A percentile compares a stretch with the other conserved stretches of the same genome.
phyloP scores from a whole-genome alignment of 73 alveolate genomes.

The Stentor coeruleus region DNA sequence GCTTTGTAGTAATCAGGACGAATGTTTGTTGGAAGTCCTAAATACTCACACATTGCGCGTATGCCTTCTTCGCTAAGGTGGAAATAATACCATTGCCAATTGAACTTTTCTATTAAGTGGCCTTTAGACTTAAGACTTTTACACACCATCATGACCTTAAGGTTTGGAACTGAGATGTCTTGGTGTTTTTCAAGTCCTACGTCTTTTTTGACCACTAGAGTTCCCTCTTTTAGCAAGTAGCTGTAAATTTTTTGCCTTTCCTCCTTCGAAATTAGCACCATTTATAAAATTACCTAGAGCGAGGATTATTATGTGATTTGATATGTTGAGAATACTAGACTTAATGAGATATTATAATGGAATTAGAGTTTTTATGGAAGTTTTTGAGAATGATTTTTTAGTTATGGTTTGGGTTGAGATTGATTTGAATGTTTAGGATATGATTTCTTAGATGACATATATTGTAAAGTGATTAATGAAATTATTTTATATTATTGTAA shows the following conservation, averaged over 20 bases:
- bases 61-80: conserved; percentile 77
- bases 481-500: too few relatives aligned
- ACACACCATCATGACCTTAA: conserved; percentile 72
- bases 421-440: too few relatives aligned
- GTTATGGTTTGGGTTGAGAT: too few relatives aligned
- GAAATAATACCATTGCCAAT: conserved; percentile 93
- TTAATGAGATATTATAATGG: too few relatives aligned
- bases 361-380: too few relatives aligned
- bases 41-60: neutral
- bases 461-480: too few relatives aligned
- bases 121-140: conserved; percentile 77
- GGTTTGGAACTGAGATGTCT: conserved; percentile 72
- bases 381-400: too few relatives aligned
- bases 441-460: too few relatives aligned
- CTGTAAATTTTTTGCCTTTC: conserved; percentile 76
- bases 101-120: conserved; percentile 62
- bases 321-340: too few relatives aligned
- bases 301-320: too few relatives aligned
- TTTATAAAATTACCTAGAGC: too few relatives aligned
- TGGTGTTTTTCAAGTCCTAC: conserved; percentile 67
- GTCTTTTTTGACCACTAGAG: conserved; percentile 81
- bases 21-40: neutral
- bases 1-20: neutral
- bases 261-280: conserved; percentile 85
- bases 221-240: conserved; percentile 80